phyloP scores from a whole-genome alignment of 345 rosid genomes.

The Cardamine resedifolia region DNA sequence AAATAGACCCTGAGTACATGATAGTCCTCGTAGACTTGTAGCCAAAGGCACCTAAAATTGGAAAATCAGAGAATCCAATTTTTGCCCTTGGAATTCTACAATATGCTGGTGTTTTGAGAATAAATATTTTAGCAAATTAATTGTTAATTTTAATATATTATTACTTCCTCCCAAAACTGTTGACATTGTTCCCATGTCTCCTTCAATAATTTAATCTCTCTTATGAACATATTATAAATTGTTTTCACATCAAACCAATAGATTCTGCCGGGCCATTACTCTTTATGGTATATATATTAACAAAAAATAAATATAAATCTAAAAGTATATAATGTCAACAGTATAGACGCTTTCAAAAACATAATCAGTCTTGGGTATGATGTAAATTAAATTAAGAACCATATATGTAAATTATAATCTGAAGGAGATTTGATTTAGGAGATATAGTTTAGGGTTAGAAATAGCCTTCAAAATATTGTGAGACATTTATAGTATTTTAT shows the following conservation, averaged over 20 bases:
- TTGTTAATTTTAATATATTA: slow-evolving; percentile 5
- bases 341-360: not conserved
- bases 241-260: slow-evolving; percentile 9
- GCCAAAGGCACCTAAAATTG: slow-evolving; percentile 25
- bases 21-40: slow-evolving; percentile 27
- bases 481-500: too few relatives aligned
- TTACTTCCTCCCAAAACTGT: slow-evolving; percentile 27
- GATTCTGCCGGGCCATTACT: slow-evolving; percentile 23
- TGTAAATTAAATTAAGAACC: not conserved
- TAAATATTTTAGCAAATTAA: slow-evolving; percentile 1
- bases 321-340: not conserved
- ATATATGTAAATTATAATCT: not conserved
- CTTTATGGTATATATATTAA: not conserved
- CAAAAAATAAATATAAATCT: not conserved
- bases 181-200: slow-evolving; percentile 38
- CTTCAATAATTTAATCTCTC: slow-evolving; percentile 13
- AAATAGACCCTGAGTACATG: not conserved
- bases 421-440: slow-evolving; percentile 3
- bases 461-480: too few relatives aligned
- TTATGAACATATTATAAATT: not conserved
- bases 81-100: slow-evolving; percentile 29
- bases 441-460: too few relatives aligned
- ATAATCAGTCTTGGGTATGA: slow-evolving; percentile 9
- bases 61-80: slow-evolving; percentile 36
- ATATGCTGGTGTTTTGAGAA: slow-evolving; percentile 30